These are phyloP conservation scores for Carex sylvatica DNA, from an alignment of 202 grass and related monocot genomes.

Conservation along the genomic window DNA sequence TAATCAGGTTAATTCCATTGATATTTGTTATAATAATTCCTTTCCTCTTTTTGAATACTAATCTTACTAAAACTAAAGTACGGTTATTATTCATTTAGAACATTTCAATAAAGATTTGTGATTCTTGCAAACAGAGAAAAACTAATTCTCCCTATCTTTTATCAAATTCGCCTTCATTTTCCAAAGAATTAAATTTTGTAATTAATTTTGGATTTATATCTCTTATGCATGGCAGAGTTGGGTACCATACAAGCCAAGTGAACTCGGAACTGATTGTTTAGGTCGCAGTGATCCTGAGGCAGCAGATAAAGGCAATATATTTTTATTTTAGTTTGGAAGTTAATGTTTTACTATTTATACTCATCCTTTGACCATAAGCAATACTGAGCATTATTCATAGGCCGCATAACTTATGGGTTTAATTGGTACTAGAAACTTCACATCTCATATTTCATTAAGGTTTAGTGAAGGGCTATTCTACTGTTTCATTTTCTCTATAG, in stretches of 20 bases:
- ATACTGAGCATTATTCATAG: not conserved
- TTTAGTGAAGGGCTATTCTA: not conserved
- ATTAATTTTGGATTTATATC: not conserved
- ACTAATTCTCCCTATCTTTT: not conserved
- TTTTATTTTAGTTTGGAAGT: not conserved
- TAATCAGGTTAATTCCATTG: not conserved
- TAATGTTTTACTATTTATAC: not conserved
- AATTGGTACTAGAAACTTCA: not conserved
- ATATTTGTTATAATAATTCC: not conserved
- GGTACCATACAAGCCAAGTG: slow-evolving; percentile 62
- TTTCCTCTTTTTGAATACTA: not conserved
- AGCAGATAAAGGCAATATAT: slow-evolving; percentile 66
- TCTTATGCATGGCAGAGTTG: slow-evolving; percentile 56
- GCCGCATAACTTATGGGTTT: not conserved
- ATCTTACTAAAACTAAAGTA: not conserved
- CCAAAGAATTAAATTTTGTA: not conserved
- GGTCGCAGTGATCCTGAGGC: slow-evolving; percentile 38
- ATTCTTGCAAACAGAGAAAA: not conserved
- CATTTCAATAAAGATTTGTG: not conserved
- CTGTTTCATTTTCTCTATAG: not conserved
- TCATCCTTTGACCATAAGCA: not conserved
- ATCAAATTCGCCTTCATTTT: not conserved
- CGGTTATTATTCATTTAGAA: not conserved
- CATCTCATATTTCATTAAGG: not conserved
- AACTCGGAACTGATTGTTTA: slow-evolving; percentile 42